phyloP scores from a whole-genome alignment of 108 stramenopile genomes.

The Cylindrotheca closterium region DNA sequence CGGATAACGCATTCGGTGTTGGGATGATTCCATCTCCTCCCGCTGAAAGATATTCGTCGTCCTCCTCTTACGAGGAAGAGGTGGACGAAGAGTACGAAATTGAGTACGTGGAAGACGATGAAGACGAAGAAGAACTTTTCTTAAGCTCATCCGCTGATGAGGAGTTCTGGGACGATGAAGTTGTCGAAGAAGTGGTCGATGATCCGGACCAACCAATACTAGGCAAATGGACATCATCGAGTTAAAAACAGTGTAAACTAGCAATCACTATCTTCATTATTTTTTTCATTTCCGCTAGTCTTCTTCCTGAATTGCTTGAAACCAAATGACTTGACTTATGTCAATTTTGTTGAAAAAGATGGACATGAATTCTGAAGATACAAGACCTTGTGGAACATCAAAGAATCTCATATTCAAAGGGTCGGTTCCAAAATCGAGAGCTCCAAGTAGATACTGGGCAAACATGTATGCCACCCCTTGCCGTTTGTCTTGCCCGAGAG shows the following conservation, averaged over 20 bases:
- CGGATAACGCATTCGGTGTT: background rate
- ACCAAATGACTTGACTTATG: no score
- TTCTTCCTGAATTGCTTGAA: no score
- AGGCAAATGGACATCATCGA: no score
- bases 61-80: constrained; percentile 13
- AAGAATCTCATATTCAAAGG: no score
- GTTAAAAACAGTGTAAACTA: no score
- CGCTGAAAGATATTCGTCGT: background rate
- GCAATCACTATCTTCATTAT: no score
- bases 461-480: constrained; percentile 6
- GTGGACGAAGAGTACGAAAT: constrained; percentile 25
- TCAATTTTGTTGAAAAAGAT: no score
- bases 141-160: background rate
- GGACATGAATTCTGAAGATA: no score
- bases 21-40: background rate
- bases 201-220: background rate
- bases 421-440: constrained; percentile 7
- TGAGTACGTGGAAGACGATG: constrained; percentile 24
- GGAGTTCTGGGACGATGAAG: background rate
- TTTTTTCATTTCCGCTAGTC: no score
- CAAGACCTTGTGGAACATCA: no score
- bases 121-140: constrained; percentile 6
- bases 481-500: background rate
- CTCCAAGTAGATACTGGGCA: background rate
- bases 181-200: background rate